Evolutionary conservation across 495 filamentous ascomycete species (phyloP).

Genomic region (Glutinoglossum americanum): DNA sequence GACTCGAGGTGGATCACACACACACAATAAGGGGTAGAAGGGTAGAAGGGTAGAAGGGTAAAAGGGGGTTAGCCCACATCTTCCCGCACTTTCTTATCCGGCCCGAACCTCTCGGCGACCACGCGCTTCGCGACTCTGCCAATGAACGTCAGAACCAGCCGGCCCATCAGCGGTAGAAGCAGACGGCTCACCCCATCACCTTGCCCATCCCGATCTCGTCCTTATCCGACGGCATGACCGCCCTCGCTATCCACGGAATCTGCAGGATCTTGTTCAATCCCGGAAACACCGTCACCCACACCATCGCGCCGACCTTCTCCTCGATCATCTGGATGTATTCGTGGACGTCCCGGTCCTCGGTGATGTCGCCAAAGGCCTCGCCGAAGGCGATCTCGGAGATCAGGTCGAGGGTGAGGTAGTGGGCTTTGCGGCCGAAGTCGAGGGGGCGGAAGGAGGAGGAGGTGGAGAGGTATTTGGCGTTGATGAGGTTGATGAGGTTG

Average conservation of each 20-base stretch:
- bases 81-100: not conserved
- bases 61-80: not conserved
- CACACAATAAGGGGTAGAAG: too few relatives aligned
- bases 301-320: slow-evolving; percentile 10
- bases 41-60: too few relatives aligned
- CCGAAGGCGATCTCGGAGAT: slow-evolving; percentile 24
- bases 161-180: too few relatives aligned
- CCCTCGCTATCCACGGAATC: slow-evolving; percentile 11
- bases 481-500: slow-evolving; percentile 13
- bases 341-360: slow-evolving; percentile 25
- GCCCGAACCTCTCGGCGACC: not conserved
- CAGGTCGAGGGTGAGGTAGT: slow-evolving; percentile 26
- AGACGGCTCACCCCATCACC: slow-evolving; percentile 11
- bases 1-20: too few relatives aligned
- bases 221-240: slow-evolving; percentile 13
- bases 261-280: slow-evolving; percentile 13
- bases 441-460: slow-evolving; percentile 12
- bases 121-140: not conserved
- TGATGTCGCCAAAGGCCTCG: slow-evolving; percentile 20
- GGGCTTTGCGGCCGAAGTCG: slow-evolving; percentile 20
- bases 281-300: slow-evolving; percentile 4
- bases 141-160: not conserved
- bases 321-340: slow-evolving; percentile 23
- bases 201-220: slow-evolving; percentile 17
- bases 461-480: slow-evolving; percentile 17